These are phyloP conservation scores for Globisporangium paddicum DNA, from an alignment of 352 stramenopile genomes.

Conservation along the genomic window DNA sequence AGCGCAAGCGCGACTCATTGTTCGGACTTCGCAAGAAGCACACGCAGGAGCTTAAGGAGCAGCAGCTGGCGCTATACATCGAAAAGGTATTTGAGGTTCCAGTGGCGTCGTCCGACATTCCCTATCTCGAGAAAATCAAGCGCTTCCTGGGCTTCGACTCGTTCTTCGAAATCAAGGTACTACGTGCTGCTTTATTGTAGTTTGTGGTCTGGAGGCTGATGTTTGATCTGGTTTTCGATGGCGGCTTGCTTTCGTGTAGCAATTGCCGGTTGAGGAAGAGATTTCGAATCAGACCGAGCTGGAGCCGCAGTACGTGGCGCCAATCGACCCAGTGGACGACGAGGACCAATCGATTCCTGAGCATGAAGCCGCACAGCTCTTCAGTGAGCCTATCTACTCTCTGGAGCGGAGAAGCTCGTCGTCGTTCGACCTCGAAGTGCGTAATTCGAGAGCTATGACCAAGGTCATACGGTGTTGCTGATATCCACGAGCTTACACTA, in stretches of 20 bases:
- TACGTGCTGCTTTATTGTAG: neutral
- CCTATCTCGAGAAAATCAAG: conserved; percentile 37
- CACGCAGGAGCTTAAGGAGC: conserved; percentile 58
- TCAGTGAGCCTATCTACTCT: neutral
- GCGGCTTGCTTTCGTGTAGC: neutral
- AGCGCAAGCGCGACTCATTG: conserved; percentile 69
- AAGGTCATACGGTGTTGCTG: neutral
- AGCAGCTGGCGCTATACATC: conserved; percentile 70
- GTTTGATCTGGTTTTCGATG: too few species aligned
- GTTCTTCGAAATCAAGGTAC: conserved; percentile 67
- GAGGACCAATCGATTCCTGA: neutral
- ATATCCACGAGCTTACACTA: too few species aligned
- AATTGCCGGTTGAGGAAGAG: conserved; percentile 1
- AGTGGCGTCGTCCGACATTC: conserved; percentile 32
- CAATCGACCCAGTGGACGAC: conserved; percentile 6
- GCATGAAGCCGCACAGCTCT: neutral
- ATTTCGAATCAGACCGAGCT: neutral
- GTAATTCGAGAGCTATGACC: neutral
- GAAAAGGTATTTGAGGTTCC: conserved; percentile 57
- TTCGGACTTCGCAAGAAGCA: conserved; percentile 70
- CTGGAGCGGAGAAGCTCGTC: neutral
- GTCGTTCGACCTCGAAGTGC: conserved; percentile 6
- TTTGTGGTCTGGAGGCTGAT: too few species aligned
- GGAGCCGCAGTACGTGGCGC: neutral
- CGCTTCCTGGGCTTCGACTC: conserved; percentile 59